Evolutionary conservation across 306 rosid species (phyloP), one percentile per base, ranked within the genome.

Genomic region (Trifolium pratense): DNA sequence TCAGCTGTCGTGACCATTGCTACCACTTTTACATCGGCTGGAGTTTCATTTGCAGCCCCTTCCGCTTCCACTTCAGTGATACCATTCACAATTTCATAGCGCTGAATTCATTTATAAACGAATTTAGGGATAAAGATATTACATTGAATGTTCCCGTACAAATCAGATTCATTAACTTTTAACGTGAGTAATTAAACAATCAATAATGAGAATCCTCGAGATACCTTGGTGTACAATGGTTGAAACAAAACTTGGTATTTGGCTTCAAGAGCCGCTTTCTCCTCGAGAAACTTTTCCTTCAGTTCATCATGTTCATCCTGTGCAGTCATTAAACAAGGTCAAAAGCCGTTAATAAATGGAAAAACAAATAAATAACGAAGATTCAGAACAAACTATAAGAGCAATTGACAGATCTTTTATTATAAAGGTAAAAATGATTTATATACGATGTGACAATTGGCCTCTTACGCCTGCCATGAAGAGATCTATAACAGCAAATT

Each of bases 181-280:
- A 36, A 16, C 5, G 0, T 37, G 26, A 48, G 48, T 20, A 56
- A 23, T 23, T 21, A 16, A 5, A 5, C 15, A 56, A 21, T 21
- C 71, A 16, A 18, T 20, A n/a, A 59, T 4, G 32, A 56, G 49
- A 45, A 60, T 76, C 8, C 48, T 70, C 52, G 2, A 0, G 7
- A 67, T 80, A 92, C 98, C 98, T 87, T 89, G 34, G 81, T 9
- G 72, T 92, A 92, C 15, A 90, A 52, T 15, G 98, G 98, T 16
- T 88, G 91, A 75, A 88, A 92, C 81, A 92, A 57, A 16, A 61
- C 78, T 82, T 92, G 98, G 72, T 92, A 92, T 76, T 86, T 92
- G 34, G 95, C 95, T 73, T 92, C 96, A 34, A 92, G 90, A 10
- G 91, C 92, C 7, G 90, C 89, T 82, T 89, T 86, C 83, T 92